phyloP scores from a whole-genome alignment of 1,139 yeast species.

The Geotrichum carabidarum region DNA sequence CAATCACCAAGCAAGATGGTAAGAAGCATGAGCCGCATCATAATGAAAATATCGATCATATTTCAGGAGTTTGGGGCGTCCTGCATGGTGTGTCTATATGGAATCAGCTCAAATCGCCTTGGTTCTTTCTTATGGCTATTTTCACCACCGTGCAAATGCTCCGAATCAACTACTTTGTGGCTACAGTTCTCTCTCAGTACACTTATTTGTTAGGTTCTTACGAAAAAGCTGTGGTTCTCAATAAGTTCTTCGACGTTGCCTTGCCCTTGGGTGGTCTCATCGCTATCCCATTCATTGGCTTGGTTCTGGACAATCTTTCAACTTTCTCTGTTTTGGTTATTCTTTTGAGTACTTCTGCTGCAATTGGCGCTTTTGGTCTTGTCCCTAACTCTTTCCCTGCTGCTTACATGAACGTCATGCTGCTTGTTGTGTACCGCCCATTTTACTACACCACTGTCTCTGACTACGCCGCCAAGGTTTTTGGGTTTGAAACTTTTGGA shows the following conservation, averaged over 20 bases:
- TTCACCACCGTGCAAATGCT: slow-evolving; percentile 86
- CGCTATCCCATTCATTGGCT: slow-evolving; percentile 81
- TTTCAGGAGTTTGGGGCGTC: slow-evolving; percentile 75
- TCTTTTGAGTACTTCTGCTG: slow-evolving; percentile 37
- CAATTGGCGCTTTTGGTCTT: slow-evolving; percentile 20
- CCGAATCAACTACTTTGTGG: slow-evolving; percentile 85
- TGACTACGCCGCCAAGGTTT: slow-evolving; percentile 85
- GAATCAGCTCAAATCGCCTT: slow-evolving; percentile 64
- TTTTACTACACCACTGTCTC: slow-evolving; percentile 88
- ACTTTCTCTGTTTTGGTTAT: slow-evolving; percentile 55
- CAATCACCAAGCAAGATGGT: slow-evolving; percentile 8
- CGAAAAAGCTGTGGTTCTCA: slow-evolving; percentile 52
- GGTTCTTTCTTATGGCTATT: slow-evolving; percentile 72
- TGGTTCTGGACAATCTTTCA: slow-evolving; percentile 68
- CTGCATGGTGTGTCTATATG: slow-evolving; percentile 61
- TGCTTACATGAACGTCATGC: slow-evolving; percentile 55
- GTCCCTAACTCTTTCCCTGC: slow-evolving; percentile 47
- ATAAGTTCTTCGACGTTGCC: slow-evolving; percentile 75
- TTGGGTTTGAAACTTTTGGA: slow-evolving; percentile 89
- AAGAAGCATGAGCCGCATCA: slow-evolving; percentile 14
- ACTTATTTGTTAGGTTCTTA: slow-evolving; percentile 56
- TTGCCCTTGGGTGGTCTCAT: slow-evolving; percentile 81
- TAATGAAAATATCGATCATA: slow-evolving; percentile 42
- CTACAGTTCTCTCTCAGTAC: slow-evolving; percentile 78
- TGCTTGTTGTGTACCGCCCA: slow-evolving; percentile 83